Conservation (phyloP, 2,329 filamentous ascomycete genomes). For the Calonectria pseudoturangicola region DNA sequence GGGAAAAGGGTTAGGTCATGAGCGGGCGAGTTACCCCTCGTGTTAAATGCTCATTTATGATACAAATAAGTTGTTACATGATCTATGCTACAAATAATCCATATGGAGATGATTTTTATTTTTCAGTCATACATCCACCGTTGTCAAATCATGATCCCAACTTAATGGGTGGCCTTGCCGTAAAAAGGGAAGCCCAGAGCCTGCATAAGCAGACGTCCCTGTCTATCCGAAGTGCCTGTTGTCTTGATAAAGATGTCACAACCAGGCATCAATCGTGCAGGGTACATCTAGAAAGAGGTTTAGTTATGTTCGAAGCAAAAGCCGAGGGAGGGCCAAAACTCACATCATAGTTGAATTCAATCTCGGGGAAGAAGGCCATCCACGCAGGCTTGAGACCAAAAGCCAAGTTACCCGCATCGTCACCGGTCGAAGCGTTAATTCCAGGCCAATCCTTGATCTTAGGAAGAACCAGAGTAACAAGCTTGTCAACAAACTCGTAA, state of each 20-base stretch:
- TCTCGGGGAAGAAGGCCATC: slow-evolving; percentile 91
- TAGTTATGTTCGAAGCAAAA: neutral
- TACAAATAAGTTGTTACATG: slow-evolving; percentile 61
- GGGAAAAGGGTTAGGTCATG: slow-evolving; percentile 41
- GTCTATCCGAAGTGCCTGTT: slow-evolving; percentile 87
- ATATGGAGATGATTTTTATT: slow-evolving; percentile 44
- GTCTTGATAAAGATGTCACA: slow-evolving; percentile 90
- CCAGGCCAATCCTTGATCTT: slow-evolving; percentile 98
- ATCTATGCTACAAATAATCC: slow-evolving; percentile 55
- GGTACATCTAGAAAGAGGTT: slow-evolving; percentile 70
- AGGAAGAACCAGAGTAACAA: slow-evolving; percentile 92
- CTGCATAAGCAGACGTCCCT: slow-evolving; percentile 82
- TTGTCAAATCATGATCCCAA: slow-evolving; percentile 25
- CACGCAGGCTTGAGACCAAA: slow-evolving; percentile 87
- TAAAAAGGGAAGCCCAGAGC: slow-evolving; percentile 80
- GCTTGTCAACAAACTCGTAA: slow-evolving; percentile 92
- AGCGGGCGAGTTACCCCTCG: slow-evolving; percentile 44
- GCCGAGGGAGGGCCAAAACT: slow-evolving; percentile 61
- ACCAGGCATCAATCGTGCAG: slow-evolving; percentile 85
- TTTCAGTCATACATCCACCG: slow-evolving; percentile 35
- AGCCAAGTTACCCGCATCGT: slow-evolving; percentile 89
- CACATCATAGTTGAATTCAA: slow-evolving; percentile 96
- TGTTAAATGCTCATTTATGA: slow-evolving; percentile 55
- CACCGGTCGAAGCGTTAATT: slow-evolving; percentile 79
- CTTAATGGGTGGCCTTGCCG: slow-evolving; percentile 77